phyloP scores from a whole-genome alignment of 2,329 filamentous ascomycete genomes.

The Akanthomyces uredinophilus region DNA sequence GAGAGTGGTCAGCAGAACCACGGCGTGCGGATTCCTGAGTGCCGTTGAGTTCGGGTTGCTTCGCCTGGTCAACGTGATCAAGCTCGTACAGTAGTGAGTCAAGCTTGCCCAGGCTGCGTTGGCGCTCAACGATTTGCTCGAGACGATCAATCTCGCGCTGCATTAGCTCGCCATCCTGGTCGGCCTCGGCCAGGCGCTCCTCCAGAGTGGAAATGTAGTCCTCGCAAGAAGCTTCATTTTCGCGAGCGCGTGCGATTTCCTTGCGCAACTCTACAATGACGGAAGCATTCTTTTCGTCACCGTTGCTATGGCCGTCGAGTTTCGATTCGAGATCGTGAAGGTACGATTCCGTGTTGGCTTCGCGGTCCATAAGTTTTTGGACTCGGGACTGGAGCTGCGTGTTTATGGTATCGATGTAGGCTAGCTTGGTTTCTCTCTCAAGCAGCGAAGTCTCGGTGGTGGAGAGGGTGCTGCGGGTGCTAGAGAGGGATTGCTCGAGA shows the following conservation, averaged over 20 bases:
- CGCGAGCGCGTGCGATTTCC: conserved; percentile 79
- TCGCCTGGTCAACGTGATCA: conserved; percentile 65
- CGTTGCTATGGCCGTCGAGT: conserved; percentile 82
- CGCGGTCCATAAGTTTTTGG: conserved; percentile 89
- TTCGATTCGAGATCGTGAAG: conserved; percentile 87
- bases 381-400: conserved; percentile 81
- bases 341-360: conserved; percentile 87
- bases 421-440: conserved; percentile 90
- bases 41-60: conserved; percentile 30
- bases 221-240: conserved; percentile 85
- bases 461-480: conserved; percentile 76
- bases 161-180: conserved; percentile 95
- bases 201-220: conserved; percentile 97
- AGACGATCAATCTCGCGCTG: conserved; percentile 91
- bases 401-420: conserved; percentile 89
- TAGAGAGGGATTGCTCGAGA: conserved; percentile 85
- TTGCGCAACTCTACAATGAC: conserved; percentile 85
- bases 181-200: conserved; percentile 88
- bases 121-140: conserved; percentile 91
- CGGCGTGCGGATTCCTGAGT: conserved; percentile 37
- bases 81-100: conserved; percentile 89
- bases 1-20: conserved; percentile 45
- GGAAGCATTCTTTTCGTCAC: conserved; percentile 86
- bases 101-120: conserved; percentile 89
- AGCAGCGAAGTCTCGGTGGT: conserved; percentile 79